Percentiles rank a stretch among this genome's conserved stretches.
Evolutionary conservation across 2,329 filamentous ascomycete species (phyloP).

Genomic region (Diaporthe citri): DNA sequence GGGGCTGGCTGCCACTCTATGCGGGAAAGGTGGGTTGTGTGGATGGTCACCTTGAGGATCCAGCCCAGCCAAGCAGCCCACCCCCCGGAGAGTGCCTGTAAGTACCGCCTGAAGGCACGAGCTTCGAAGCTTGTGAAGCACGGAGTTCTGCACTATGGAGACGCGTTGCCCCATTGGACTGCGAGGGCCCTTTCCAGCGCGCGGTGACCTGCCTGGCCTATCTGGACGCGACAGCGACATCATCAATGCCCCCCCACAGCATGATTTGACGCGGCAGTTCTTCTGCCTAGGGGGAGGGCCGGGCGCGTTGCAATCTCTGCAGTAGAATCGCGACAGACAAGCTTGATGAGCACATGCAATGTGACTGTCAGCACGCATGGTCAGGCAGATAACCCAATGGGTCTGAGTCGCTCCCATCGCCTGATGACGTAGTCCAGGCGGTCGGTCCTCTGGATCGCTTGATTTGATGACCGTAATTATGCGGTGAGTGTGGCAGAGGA

Average conservation of each 20-base stretch:
- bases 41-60: conserved; percentile 16
- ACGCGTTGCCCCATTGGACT: conserved; percentile 27
- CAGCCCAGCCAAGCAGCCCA: conserved; percentile 22
- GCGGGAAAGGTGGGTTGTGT: conserved; percentile 25
- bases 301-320: conserved; percentile 27
- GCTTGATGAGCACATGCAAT: conserved; percentile 27
- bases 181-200: conserved; percentile 14
- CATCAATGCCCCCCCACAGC: conserved; percentile 13
- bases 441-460: conserved; percentile 9
- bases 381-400: conserved; percentile 23
- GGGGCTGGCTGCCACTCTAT: conserved; percentile 31
- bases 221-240: conserved; percentile 22
- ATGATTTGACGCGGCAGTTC: conserved; percentile 27
- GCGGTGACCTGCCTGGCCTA: conserved; percentile 9
- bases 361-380: conserved; percentile 21
- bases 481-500: conserved; percentile 10
- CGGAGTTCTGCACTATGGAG: conserved; percentile 12
- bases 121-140: conserved; percentile 34
- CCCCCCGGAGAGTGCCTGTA: conserved; percentile 17
- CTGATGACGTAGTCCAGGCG: conserved; percentile 28
- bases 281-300: background rate
- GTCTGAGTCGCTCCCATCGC: conserved; percentile 18
- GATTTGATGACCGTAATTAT: conserved; percentile 4
- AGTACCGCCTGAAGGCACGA: conserved; percentile 31
- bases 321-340: conserved; percentile 2